Evolutionary conservation across 148 eudicot genomes (phyloP).

Genomic region (Fagopyrum esculentum): DNA sequence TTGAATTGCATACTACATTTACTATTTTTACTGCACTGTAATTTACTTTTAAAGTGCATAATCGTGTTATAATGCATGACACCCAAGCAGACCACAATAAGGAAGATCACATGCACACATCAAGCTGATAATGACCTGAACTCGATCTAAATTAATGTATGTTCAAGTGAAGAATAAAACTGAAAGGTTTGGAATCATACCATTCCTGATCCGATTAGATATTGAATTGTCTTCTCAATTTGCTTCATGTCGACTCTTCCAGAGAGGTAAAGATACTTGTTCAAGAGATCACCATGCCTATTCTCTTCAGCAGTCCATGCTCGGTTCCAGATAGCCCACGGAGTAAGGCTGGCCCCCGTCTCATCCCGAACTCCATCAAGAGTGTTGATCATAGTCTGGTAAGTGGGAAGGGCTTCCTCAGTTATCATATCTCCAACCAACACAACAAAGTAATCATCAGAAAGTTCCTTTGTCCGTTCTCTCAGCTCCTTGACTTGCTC

Average conservation of each 20-base stretch:
- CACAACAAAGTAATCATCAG: conserved; percentile 43
- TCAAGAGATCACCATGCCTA: conserved; percentile 44
- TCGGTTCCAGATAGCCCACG: conserved; percentile 45
- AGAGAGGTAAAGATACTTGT: conserved; percentile 46
- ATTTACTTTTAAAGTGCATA: too few species aligned
- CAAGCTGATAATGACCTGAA: neutral
- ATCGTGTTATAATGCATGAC: too few species aligned
- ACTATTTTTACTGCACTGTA: too few species aligned
- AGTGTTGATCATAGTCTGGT: conserved; percentile 42
- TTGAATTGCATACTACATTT: too few species aligned
- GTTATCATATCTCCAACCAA: conserved; percentile 50
- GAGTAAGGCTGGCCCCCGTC: conserved; percentile 39
- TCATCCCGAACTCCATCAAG: conserved; percentile 45
- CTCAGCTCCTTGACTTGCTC: conserved; percentile 39
- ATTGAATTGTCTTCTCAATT: conserved; percentile 44
- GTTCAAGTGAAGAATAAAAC: neutral
- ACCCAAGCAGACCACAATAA: too few species aligned
- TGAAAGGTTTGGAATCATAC: conserved; percentile 17
- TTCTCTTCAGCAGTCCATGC: conserved; percentile 53
- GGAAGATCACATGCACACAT: neutral
- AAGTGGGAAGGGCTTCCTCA: conserved; percentile 50
- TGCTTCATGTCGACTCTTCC: conserved; percentile 47
- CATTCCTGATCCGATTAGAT: conserved; percentile 48
- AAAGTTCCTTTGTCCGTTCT: conserved; percentile 29
- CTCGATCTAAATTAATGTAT: neutral